Evolutionary conservation across 2,329 filamentous ascomycete genomes (phyloP), one percentile per base, ranked within the genome.

Genomic region (Scleromitrula shiraiana): DNA sequence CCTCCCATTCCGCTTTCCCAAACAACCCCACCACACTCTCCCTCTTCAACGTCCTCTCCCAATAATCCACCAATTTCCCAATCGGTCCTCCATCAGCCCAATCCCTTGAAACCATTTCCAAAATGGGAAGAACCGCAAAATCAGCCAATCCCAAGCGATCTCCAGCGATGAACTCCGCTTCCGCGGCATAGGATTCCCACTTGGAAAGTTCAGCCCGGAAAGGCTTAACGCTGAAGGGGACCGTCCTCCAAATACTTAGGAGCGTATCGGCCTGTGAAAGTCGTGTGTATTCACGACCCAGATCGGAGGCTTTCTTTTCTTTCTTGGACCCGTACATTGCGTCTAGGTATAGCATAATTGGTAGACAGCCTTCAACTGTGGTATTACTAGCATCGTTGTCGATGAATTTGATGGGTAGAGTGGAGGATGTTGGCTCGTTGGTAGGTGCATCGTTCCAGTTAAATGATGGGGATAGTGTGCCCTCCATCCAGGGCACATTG

Each of bases 271-370:
- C 48, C 49, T 58, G 55, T 19, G 60, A 54, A 9, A 61, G 49
- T 1, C 60, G 56, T 3, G 57, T 60, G 17, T 49, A 62, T 17
- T 55, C 52, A 7, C 54, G 50, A 6, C 58, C 62, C 8, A 59
- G 41, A 37, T 68, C 22, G 14, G 48, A 53, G 7, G 53, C 50
- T 17, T 26, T 36, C 7, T 19, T 32, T 6, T 27, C 35, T 8
- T 24, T 17, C 15, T 40, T 35, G 1, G 54, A 50, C 2, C 70
- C 69, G 51, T 80, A 71, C 10, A 70, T 65, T 2, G 74, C 69
- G 50, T 85, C 76, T 1, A 86, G 67, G 50, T 87, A 82, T 8
- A 77, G 60, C 68, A 82, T 68, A 50, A 81, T 75, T 27, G 71
- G 72, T 2, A 72, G 44, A 33, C 75, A 69, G 5, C 78, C 77